Evolutionary conservation across 116 monocot species (phyloP).

Genomic region (Thalassia testudinum): DNA sequence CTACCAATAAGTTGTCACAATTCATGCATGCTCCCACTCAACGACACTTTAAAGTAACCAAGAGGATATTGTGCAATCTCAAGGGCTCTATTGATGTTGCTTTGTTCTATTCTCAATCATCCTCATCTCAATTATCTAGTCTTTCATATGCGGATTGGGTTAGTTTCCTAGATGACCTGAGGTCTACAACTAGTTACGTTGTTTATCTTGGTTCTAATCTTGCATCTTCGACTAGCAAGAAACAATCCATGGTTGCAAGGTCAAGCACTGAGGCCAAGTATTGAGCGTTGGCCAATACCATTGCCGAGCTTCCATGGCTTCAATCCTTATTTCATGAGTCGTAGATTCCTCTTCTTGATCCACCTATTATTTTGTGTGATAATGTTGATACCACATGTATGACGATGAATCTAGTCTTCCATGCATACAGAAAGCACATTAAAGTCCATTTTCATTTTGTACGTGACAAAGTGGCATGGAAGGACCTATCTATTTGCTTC

Average conservation of each 20-base stretch:
- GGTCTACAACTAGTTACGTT: background rate
- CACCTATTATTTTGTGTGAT: background rate
- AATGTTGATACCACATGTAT: background rate
- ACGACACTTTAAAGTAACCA: background rate
- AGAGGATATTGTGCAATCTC: background rate
- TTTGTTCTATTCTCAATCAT: background rate
- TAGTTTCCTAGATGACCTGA: background rate
- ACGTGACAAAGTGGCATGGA: too few relatives aligned
- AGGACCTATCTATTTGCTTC: too few relatives aligned
- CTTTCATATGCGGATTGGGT: conserved; percentile 9
- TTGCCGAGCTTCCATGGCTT: background rate
- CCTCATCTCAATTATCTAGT: background rate
- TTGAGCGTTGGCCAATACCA: background rate
- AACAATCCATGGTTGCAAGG: background rate
- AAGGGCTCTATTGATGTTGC: background rate
- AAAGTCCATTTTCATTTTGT: background rate
- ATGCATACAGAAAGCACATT: background rate
- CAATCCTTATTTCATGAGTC: background rate
- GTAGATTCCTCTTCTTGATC: too few relatives aligned
- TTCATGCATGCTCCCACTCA: background rate
- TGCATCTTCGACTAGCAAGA: background rate
- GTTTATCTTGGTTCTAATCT: background rate
- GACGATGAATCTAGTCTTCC: background rate
- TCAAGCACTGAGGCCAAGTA: conserved; percentile 2
- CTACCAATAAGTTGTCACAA: background rate